Conservation (phyloP, 2,329 filamentous ascomycete genomes). For the Pseudogymnoascus destructans region DNA sequence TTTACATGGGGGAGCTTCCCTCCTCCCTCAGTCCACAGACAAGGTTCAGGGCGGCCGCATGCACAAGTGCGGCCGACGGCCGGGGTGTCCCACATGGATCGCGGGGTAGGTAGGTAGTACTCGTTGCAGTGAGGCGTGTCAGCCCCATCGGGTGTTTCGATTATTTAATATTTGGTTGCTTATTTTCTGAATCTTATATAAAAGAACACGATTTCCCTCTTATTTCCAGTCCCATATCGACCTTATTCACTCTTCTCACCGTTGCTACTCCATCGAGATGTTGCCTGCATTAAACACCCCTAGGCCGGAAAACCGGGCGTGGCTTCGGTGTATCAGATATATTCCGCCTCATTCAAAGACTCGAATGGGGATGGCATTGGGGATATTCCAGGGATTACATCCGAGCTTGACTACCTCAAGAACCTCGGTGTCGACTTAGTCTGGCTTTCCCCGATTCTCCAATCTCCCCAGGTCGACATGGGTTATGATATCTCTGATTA, state of each 20-base stretch:
- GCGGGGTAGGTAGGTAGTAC: background rate
- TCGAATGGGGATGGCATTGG: slow-evolving; percentile 47
- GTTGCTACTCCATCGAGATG: background rate
- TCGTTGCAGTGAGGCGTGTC: background rate
- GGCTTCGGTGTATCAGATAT: slow-evolving; percentile 42
- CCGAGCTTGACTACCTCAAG: slow-evolving; percentile 48
- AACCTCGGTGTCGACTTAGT: slow-evolving; percentile 49
- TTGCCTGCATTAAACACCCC: background rate
- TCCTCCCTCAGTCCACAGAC: background rate
- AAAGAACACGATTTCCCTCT: background rate
- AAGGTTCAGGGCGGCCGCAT: background rate
- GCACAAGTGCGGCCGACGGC: background rate
- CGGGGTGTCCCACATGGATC: slow-evolving; percentile 5
- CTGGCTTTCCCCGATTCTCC: slow-evolving; percentile 55
- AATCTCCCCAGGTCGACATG: slow-evolving; percentile 54
- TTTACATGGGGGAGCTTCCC: background rate
- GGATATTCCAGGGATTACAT: slow-evolving; percentile 49
- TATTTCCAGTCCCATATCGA: background rate
- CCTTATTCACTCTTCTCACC: background rate
- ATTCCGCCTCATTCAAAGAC: slow-evolving; percentile 44
- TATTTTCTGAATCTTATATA: background rate
- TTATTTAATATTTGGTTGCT: background rate
- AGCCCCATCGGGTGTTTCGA: background rate
- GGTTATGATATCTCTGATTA: slow-evolving; percentile 62
- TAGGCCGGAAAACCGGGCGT: slow-evolving; percentile 19